Evolutionary conservation across 225 moss, liverwort and hornwort genomes (phyloP).

Genomic region (Pseudoscleropodium purum): DNA sequence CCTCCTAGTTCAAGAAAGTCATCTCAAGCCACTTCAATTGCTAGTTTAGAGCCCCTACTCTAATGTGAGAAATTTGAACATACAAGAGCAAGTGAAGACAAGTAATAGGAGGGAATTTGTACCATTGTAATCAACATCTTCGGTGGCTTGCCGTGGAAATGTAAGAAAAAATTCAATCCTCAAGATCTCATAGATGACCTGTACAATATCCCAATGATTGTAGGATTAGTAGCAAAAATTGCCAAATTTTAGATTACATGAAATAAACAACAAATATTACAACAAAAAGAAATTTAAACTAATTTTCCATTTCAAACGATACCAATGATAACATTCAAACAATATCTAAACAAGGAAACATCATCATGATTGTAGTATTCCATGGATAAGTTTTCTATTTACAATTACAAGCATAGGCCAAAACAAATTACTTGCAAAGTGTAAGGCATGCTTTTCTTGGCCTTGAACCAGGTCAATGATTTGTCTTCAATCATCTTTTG

Average conservation of each 20-base stretch:
- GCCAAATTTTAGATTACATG: background rate
- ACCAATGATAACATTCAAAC: too few species aligned
- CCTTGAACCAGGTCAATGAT: constrained; percentile 6
- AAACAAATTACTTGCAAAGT: constrained; percentile 7
- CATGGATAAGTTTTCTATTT: too few species aligned
- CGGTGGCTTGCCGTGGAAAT: background rate
- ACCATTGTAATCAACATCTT: background rate
- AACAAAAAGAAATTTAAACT: background rate
- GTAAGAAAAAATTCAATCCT: background rate
- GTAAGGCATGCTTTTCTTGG: constrained; percentile 11
- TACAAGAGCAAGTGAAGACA: background rate
- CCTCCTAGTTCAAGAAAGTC: background rate
- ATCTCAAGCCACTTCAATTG: background rate
- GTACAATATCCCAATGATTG: background rate
- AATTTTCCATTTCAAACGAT: too few species aligned
- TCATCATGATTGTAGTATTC: too few species aligned
- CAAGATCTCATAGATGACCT: constrained; percentile 15
- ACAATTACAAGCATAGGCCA: background rate
- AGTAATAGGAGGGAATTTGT: background rate
- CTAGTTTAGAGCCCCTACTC: background rate
- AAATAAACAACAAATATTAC: too few species aligned
- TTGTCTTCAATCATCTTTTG: background rate
- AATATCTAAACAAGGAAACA: too few species aligned
- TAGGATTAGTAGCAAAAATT: background rate
- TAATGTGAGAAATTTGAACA: background rate